Percentiles rank a stretch among this genome's conserved stretches.
phyloP scores from a whole-genome alignment of 2,329 filamentous ascomycete species.

The Trichoderma brevicompactum region DNA sequence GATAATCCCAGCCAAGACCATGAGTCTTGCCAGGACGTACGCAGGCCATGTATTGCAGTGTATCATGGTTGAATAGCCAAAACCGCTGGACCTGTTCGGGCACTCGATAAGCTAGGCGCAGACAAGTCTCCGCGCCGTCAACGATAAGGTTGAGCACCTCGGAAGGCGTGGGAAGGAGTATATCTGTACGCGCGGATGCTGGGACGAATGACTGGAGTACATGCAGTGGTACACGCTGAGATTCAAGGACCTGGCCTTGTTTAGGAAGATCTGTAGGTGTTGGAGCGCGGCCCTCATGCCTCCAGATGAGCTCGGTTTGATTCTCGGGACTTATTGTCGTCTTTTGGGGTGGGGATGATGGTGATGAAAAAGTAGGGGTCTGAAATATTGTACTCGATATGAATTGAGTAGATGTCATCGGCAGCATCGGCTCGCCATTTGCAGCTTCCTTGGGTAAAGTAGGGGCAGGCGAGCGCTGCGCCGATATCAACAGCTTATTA shows the following conservation, averaged over 20 bases:
- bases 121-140: slow-evolving; percentile 55
- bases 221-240: slow-evolving; percentile 57
- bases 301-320: slow-evolving; percentile 1
- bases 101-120: slow-evolving; percentile 61
- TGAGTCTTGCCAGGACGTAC: slow-evolving; percentile 55
- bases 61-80: slow-evolving; percentile 63
- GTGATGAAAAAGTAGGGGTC: neutral
- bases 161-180: slow-evolving; percentile 56
- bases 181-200: slow-evolving; percentile 56
- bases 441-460: neutral
- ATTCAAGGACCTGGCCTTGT: slow-evolving; percentile 36
- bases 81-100: slow-evolving; percentile 60
- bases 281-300: slow-evolving; percentile 36
- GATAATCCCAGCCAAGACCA: slow-evolving; percentile 37
- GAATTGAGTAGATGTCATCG: neutral
- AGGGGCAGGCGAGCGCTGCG: neutral
- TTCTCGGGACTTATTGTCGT: neutral
- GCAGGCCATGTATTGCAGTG: slow-evolving; percentile 63
- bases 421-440: neutral
- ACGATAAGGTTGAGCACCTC: slow-evolving; percentile 55
- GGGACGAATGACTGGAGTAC: slow-evolving; percentile 54
- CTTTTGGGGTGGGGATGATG: neutral
- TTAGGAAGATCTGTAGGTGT: slow-evolving; percentile 20
- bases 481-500: neutral
- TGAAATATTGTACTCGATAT: neutral